A percentile compares a stretch with the other conserved stretches of the same genome.
Evolutionary conservation across 192 early-diverging fungal genomes (phyloP).

Genomic region (Glomus cerebriforme): DNA sequence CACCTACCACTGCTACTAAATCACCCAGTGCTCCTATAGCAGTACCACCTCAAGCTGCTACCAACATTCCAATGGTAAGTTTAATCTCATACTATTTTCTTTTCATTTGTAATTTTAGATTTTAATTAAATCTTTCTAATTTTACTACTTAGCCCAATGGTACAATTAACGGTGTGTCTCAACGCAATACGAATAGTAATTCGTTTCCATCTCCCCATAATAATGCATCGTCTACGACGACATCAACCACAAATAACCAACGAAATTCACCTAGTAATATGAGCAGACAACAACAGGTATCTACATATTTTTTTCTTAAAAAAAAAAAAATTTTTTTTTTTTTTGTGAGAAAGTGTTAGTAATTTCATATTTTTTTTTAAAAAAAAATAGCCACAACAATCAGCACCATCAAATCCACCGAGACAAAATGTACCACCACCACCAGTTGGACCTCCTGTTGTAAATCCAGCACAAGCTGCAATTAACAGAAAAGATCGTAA

Average conservation of each 20-base stretch:
- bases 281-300: neutral
- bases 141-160: conserved; percentile 2
- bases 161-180: conserved; percentile 1
- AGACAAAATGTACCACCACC: neutral
- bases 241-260: neutral
- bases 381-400: neutral
- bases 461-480: conserved; percentile 31
- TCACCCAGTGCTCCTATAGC: neutral
- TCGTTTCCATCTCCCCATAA: neutral
- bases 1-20: neutral
- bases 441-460: conserved; percentile 1
- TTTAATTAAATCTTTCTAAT: neutral
- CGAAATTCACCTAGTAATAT: neutral
- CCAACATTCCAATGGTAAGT: neutral
- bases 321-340: neutral
- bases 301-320: neutral
- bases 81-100: neutral
- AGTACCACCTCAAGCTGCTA: neutral
- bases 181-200: neutral
- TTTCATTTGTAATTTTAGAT: neutral
- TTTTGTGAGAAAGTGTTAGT: neutral
- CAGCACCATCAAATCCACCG: neutral
- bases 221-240: neutral
- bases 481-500: conserved; percentile 38
- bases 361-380: neutral